Evolutionary conservation across 2,329 filamentous ascomycete genomes (phyloP), one percentile per base, ranked within the genome.

Genomic region (Botrytis tulipae): DNA sequence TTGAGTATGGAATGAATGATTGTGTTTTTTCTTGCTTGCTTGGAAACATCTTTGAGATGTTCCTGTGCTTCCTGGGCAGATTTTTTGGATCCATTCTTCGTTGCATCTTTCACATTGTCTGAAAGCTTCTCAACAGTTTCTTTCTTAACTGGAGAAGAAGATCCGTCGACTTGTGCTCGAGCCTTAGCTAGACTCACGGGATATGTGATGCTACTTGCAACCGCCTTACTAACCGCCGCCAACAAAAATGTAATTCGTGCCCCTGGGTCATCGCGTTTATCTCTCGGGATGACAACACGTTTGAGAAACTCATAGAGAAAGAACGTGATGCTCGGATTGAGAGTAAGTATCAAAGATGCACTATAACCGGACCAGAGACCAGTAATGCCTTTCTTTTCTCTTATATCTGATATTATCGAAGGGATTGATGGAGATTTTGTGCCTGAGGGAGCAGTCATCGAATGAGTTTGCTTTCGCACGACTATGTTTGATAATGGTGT

Each of bases 341-440:
- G 85, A 0, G 94, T 95, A 69, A 97, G 83, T 57, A 97, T 86
- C 73, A 97, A 82, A 35, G 88, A 91, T 2, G 94, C 93, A 32
- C 92, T 93, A 81, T 97, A 97, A 0, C 94, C 94, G 0, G 93
- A 91, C 95, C 94, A 97, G 78, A 97, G 91, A 3, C 93, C 94
- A 62, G 85, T 80, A 16, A 94, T 74, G 0, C 94, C 94, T 77
- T 91, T 92, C 80, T 95, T 91, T 2, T 84, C 79, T 59, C 85
- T 83, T 74, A 97, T 95, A 60, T 88, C 85, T 1, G 84, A 82
- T 29, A 91, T 86, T 44, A 93, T 93, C 69, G 91, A 86, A 42
- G 82, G 78, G 6, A 89, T 85, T 4, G 78, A 76, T 2, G 76
- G 76, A 0, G 72, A 66, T 14, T 72, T 42, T 4, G 75, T 79